A percentile compares a stretch with the other conserved stretches of the same genome.
Conservation (phyloP, 768 basidiomycete species). For the Lactifluus rugatus region DNA sequence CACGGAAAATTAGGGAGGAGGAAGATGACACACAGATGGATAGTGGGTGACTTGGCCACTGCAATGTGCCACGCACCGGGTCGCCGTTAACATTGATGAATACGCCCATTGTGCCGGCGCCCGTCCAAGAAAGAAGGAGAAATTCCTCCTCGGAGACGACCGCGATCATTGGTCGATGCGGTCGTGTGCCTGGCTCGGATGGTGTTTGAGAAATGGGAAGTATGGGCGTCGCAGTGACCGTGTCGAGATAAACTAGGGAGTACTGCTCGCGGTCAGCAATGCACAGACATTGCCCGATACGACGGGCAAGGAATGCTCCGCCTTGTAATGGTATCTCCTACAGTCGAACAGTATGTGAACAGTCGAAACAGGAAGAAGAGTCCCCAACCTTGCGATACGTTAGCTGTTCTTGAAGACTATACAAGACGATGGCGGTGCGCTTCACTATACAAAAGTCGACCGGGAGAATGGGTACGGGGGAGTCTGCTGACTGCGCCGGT, state of each 20-base stretch:
- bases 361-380: neutral
- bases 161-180: conserved; percentile 59
- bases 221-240: conserved; percentile 56
- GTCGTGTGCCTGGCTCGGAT: conserved; percentile 28
- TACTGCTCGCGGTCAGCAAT: conserved; percentile 67
- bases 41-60: conserved; percentile 74
- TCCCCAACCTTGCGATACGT: conserved; percentile 48
- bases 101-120: conserved; percentile 68
- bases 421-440: conserved; percentile 51
- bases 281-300: conserved; percentile 56
- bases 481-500: conserved; percentile 33
- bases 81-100: conserved; percentile 82
- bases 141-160: conserved; percentile 75
- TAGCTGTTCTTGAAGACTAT: conserved; percentile 54
- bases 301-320: conserved; percentile 49
- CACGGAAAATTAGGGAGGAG: neutral
- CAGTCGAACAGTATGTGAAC: neutral
- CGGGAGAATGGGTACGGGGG: conserved; percentile 34
- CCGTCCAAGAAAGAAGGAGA: conserved; percentile 79
- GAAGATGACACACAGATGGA: conserved; percentile 51
- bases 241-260: conserved; percentile 70
- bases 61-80: conserved; percentile 80
- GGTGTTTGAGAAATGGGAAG: conserved; percentile 70
- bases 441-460: conserved; percentile 71
- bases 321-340: conserved; percentile 66